Conservation (phyloP, 192 early-diverging fungal genomes). For the Coemansia sp. region DNA sequence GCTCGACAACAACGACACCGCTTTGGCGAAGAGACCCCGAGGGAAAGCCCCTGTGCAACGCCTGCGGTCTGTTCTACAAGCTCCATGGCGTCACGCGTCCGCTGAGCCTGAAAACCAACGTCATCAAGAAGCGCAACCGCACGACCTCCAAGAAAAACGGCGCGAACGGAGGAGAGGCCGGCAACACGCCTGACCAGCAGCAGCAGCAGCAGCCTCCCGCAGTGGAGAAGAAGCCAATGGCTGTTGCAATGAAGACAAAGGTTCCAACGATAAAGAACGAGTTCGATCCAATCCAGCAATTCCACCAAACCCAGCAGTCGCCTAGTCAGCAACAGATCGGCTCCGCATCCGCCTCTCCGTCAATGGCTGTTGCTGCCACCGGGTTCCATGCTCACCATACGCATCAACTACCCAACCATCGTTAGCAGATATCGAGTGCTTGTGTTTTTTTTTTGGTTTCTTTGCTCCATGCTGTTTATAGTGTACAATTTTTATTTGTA, state of each 20-base stretch:
- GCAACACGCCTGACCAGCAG: background rate
- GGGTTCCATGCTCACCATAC: background rate
- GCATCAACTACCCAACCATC: background rate
- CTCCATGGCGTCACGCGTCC: constrained; percentile 93
- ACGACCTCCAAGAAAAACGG: constrained; percentile 29
- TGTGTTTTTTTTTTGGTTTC: background rate
- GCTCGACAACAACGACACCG: constrained; percentile 84
- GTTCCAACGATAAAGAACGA: no score
- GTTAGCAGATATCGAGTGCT: background rate
- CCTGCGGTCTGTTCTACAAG: constrained; percentile 95
- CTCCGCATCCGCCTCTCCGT: background rate
- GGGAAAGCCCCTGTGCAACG: constrained; percentile 94
- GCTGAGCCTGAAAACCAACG: constrained; percentile 88
- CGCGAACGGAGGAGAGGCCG: no score
- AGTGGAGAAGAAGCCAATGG: background rate
- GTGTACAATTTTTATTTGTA: no score
- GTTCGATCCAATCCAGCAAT: background rate
- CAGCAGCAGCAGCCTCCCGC: background rate
- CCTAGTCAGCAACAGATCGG: background rate
- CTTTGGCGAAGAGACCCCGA: constrained; percentile 91
- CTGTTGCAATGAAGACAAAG: background rate
- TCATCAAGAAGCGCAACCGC: constrained; percentile 95
- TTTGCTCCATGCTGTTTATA: background rate
- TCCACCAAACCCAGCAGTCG: no score
- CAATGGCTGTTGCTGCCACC: background rate